Base-by-base conservation (phyloP, 1,139 yeast species). In the Taphrina deformans region DNA sequence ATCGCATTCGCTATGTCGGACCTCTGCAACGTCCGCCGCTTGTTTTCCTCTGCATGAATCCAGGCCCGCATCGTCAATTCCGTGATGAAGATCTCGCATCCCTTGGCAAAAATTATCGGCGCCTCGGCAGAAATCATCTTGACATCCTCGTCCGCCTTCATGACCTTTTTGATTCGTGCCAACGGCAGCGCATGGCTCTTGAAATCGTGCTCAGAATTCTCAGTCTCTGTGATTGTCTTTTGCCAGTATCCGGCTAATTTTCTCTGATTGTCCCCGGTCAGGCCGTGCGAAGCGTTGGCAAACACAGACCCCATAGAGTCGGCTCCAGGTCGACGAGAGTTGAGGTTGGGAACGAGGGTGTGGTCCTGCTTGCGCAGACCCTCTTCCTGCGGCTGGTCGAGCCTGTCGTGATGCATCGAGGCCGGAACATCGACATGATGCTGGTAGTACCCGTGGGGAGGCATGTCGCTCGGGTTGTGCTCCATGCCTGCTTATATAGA, bases 61-160 rank as follows among this genome's bases (percentile, higher is more conserved):
- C 99, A 93, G 2, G 99, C 98, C 67, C 99, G 81, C 97, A 93
- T 91, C 12, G 99, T 92, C 66, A 93, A 80, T 75, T 93, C 99
- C 0, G 98, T 92, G 69, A 93, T 93, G 76, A 93, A 93, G 51
- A 93, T 87, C 75, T 93, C 99, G 77, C 99, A 93, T 0, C 98
- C 98, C 76, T 93, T 93, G 58, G 99, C 98, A 79, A 93, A 93
- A 69, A 93, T 78, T 44, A 93, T 91, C 0, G 99, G 99, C 0
- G 98, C 98, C 77, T 93, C 99, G 1, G 99, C 98, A 70, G 95
- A 86, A 67, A 93, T 93, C 99, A 93, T 93, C 70, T 92, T 83
- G 62, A 93, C 98, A 70, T 92, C 98, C 74, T 91, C 97, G 74
- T 93, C 99, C 0, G 98, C 92, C 76, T 93, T 93, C 98, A 93